Base-by-base conservation (phyloP, 306 rosid genomes). In the Prosopis cineraria region DNA sequence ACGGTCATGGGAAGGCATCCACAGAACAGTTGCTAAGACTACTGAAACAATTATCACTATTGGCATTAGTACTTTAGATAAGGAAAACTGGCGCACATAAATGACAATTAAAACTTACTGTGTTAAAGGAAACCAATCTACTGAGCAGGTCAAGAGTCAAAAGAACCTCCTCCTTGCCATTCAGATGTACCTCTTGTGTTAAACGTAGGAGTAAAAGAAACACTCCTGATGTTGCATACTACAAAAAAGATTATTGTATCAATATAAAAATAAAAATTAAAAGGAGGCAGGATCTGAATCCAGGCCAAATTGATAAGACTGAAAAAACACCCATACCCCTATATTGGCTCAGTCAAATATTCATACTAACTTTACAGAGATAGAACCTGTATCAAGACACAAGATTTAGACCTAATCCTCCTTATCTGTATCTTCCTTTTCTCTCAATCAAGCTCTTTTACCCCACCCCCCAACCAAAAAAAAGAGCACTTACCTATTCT, bases 171-270 rank as follows among this genome's bases (percentile, higher is more conserved):
- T 87, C 95, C 84, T 79, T 83, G 79, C 72, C 84, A 62, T 88
- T 83, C 70, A 86, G 64, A 80, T 87, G 82, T 84, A 80, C 78
- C 52, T 86, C 90, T 87, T 90, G 97, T 43, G 93, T 90, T 88
- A 94, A 82, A 79, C 79, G 95, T 86, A 92, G 82, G 80, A 94
- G 92, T 82, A 94, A 86, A 40, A 90, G 86, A 72, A 79, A 89
- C 83, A 94, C 70, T 66, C 95, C 98, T 58, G 97, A 92, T 67
- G 88, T 82, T 74, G 84, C 84, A 84, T 85, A 75, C 98, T 94
- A 79, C 64, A 84, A 65, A 89, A 81, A 50, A 27, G 30, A 84
- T 79, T 56, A 80, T 56, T 69, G 50, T 4, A 65, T 85, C 79
- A 84, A 77, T 67, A 52, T 52, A n/a, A 7, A 68, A 4, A 34